These are phyloP conservation scores for Camelina hispida DNA, from an alignment of 345 rosid species.

Conservation along the genomic window DNA sequence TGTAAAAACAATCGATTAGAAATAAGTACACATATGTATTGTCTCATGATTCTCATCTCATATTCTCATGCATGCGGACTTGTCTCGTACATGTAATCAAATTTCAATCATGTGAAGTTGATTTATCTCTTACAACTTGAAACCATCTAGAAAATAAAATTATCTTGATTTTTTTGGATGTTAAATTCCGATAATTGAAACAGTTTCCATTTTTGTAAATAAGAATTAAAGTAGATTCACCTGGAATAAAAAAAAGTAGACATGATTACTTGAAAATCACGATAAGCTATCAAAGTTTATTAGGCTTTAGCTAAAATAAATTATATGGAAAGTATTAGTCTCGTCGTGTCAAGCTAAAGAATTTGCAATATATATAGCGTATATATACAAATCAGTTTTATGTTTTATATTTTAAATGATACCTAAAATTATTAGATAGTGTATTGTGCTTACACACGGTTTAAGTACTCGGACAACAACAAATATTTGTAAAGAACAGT, in stretches of 20 bases:
- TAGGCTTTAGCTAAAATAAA: not conserved
- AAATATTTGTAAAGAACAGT: not conserved
- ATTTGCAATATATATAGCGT: not conserved
- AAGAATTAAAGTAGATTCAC: constrained; percentile 28
- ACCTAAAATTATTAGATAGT: not conserved
- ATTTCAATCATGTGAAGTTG: too few species aligned
- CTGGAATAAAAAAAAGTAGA: not conserved
- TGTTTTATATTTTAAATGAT: not conserved
- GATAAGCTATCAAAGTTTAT: not conserved
- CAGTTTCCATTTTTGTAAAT: constrained; percentile 19
- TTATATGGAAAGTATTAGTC: not conserved
- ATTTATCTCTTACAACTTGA: not conserved
- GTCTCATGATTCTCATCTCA: too few species aligned
- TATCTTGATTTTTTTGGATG: not conserved
- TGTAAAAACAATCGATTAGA: not conserved
- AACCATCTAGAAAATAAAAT: not conserved
- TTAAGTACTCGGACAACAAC: not conserved
- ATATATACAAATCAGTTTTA: not conserved
- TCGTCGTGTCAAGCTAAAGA: constrained; percentile 12
- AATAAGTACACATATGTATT: not conserved
- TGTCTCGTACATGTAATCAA: too few species aligned
- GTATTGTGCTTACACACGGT: not conserved
- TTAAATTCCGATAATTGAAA: not conserved
- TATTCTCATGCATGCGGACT: not conserved
- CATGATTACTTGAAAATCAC: constrained; percentile 21